Percentiles rank a stretch among this genome's conserved stretches.
These are phyloP conservation scores for Xylaria sp. DNA, from an alignment of 2,329 filamentous ascomycete species.

Conservation along the genomic window DNA sequence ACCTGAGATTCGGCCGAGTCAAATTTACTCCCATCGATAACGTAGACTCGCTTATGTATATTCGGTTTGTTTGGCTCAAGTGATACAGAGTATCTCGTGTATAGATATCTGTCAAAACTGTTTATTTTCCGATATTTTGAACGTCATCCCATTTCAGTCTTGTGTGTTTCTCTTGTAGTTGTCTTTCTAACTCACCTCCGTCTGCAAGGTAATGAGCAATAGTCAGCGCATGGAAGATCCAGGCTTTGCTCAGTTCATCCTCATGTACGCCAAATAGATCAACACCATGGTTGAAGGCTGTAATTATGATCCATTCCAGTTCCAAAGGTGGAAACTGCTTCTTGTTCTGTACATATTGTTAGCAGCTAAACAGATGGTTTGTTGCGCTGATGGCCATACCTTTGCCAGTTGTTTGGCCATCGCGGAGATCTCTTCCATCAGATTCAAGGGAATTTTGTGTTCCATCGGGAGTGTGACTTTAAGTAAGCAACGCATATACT, in stretches of 20 bases:
- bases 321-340: constrained; percentile 71
- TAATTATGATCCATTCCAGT: constrained; percentile 79
- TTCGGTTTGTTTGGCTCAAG: not conserved
- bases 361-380: not conserved
- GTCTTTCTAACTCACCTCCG: constrained; percentile 56
- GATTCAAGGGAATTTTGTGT: constrained; percentile 64
- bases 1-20: not conserved
- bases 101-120: no score
- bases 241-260: constrained; percentile 64
- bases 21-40: not conserved
- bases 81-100: not conserved
- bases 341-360: constrained; percentile 48
- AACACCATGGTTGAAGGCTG: constrained; percentile 75
- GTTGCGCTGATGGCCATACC: constrained; percentile 50
- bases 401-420: constrained; percentile 62
- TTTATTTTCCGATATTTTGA: not conserved
- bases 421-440: constrained; percentile 70
- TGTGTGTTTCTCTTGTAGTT: constrained; percentile 58
- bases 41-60: not conserved
- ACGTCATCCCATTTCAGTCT: constrained; percentile 48
- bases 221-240: constrained; percentile 71
- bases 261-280: constrained; percentile 70
- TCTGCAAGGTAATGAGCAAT: constrained; percentile 70
- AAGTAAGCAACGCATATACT: constrained; percentile 83
- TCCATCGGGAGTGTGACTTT: constrained; percentile 70